A percentile compares a stretch with the other conserved stretches of the same genome.
Conservation (phyloP, 1,284 basidiomycete genomes). For the Papiliotrema laurentii region DNA sequence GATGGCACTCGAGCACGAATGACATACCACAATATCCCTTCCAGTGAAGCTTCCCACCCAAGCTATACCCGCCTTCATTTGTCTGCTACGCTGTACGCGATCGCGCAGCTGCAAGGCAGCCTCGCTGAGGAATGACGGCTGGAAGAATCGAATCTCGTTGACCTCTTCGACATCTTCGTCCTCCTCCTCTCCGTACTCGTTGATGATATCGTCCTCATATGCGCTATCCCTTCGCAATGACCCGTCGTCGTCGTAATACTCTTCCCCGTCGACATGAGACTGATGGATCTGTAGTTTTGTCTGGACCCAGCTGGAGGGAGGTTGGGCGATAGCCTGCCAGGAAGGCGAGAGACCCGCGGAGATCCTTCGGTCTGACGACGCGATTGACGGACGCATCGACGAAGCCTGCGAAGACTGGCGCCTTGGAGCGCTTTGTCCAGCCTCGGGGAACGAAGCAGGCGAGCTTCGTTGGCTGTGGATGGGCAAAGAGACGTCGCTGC, state of each 20-base stretch:
- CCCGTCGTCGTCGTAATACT: slow-evolving; percentile 50
- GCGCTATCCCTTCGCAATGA: slow-evolving; percentile 11
- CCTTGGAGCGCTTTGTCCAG: slow-evolving; percentile 5
- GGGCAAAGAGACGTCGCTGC: neutral
- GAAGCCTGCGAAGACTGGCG: slow-evolving; percentile 20
- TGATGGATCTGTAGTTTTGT: slow-evolving; percentile 46
- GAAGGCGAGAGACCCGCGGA: slow-evolving; percentile 25
- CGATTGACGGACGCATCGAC: slow-evolving; percentile 18
- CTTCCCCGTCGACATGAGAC: slow-evolving; percentile 40
- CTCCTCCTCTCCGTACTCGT: slow-evolving; percentile 51
- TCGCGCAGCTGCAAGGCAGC: slow-evolving; percentile 82
- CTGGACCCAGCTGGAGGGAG: slow-evolving; percentile 41
- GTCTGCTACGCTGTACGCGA: slow-evolving; percentile 74
- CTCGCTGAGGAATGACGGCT: slow-evolving; percentile 80
- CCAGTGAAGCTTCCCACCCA: slow-evolving; percentile 86
- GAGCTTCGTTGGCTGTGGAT: neutral
- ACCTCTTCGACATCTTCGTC: slow-evolving; percentile 55
- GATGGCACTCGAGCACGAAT: neutral
- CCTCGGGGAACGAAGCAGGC: neutral
- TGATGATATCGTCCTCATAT: slow-evolving; percentile 46
- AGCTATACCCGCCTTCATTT: slow-evolving; percentile 85
- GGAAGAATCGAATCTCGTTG: slow-evolving; percentile 73
- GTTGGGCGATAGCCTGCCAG: slow-evolving; percentile 31
- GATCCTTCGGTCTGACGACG: slow-evolving; percentile 5
- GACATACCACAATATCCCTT: slow-evolving; percentile 80